A percentile compares a stretch with the other conserved stretches of the same genome.
These are phyloP conservation scores for Lasiodiplodia theobromae DNA, from an alignment of 2,329 filamentous ascomycete genomes.

Conservation along the genomic window DNA sequence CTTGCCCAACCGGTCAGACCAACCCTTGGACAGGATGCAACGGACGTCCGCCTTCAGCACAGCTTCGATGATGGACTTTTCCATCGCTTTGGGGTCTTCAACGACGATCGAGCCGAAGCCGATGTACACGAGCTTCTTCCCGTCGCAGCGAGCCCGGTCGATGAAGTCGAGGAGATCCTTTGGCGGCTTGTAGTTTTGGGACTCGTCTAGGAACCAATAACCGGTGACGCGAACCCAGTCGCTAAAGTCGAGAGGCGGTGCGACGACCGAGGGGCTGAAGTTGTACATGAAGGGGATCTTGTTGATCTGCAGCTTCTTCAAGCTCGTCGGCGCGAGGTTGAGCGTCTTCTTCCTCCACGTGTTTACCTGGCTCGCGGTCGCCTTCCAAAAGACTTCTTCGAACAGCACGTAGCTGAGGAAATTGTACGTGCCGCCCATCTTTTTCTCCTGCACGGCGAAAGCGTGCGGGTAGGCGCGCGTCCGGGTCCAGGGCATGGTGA, in stretches of 20 bases:
- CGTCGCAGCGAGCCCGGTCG: conserved; percentile 72
- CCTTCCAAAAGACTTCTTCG: conserved; percentile 95
- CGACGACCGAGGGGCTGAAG: conserved; percentile 93
- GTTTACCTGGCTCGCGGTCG: conserved; percentile 90
- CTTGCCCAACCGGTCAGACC: conserved; percentile 82
- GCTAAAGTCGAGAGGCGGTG: conserved; percentile 90
- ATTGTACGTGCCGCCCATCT: conserved; percentile 95
- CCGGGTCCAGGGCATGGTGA: conserved; percentile 98
- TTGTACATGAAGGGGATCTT: conserved; percentile 99
- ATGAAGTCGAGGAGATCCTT: conserved; percentile 82
- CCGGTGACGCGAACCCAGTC: conserved; percentile 98
- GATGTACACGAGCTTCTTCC: conserved; percentile 94
- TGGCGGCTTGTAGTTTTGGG: conserved; percentile 73
- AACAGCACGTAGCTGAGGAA: conserved; percentile 96
- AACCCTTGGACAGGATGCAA: conserved; percentile 94
- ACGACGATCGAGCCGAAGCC: conserved; percentile 98
- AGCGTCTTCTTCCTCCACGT: conserved; percentile 86
- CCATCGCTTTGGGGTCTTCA: conserved; percentile 85
- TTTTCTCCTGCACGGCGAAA: conserved; percentile 89
- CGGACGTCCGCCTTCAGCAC: conserved; percentile 90
- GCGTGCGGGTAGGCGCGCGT: conserved; percentile 96
- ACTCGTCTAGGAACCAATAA: conserved; percentile 95
- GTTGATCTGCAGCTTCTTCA: conserved; percentile 93
- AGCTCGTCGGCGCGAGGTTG: conserved; percentile 77
- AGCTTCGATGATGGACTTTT: conserved; percentile 89